phyloP scores from a whole-genome alignment of 768 basidiomycete species.

The Neoboletus subvelutipes region DNA sequence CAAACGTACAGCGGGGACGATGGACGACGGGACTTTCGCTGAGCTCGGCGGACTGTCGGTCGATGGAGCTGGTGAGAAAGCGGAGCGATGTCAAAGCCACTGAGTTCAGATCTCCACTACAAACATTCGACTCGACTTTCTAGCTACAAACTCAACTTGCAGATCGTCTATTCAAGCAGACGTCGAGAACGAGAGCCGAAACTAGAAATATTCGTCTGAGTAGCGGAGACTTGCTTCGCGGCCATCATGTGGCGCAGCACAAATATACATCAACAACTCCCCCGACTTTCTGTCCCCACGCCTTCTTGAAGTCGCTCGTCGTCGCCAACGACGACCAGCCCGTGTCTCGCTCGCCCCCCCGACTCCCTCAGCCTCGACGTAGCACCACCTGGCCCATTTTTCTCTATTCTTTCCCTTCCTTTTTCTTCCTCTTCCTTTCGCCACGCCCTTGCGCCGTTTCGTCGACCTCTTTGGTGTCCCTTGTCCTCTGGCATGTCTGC shows the following conservation, averaged over 20 bases:
- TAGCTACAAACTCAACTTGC: not conserved
- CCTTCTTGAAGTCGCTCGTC: slow-evolving; percentile 27
- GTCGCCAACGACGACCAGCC: slow-evolving; percentile 33
- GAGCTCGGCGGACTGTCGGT: slow-evolving; percentile 38
- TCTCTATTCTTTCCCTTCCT: slow-evolving; percentile 28
- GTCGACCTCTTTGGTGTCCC: slow-evolving; percentile 10
- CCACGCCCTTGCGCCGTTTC: not conserved
- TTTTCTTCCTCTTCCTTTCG: not conserved
- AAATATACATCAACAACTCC: slow-evolving; percentile 23
- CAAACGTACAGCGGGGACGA: slow-evolving; percentile 26
- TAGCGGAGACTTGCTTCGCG: slow-evolving; percentile 1
- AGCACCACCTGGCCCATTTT: not conserved
- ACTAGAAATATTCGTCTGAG: not conserved
- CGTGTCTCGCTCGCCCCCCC: slow-evolving; percentile 26
- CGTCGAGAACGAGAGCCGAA: not conserved
- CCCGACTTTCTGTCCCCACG: slow-evolving; percentile 31
- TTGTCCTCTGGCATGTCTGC: slow-evolving; percentile 42
- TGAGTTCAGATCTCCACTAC: slow-evolving; percentile 29
- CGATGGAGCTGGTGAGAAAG: slow-evolving; percentile 22
- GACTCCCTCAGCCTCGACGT: slow-evolving; percentile 6
- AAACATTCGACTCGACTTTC: not conserved
- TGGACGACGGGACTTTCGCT: slow-evolving; percentile 31
- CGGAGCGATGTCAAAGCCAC: slow-evolving; percentile 16
- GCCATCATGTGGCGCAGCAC: slow-evolving; percentile 15
- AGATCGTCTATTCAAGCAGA: not conserved